Evolutionary conservation across 306 rosid species (phyloP).

Genomic region (Spatholobus suberectus): DNA sequence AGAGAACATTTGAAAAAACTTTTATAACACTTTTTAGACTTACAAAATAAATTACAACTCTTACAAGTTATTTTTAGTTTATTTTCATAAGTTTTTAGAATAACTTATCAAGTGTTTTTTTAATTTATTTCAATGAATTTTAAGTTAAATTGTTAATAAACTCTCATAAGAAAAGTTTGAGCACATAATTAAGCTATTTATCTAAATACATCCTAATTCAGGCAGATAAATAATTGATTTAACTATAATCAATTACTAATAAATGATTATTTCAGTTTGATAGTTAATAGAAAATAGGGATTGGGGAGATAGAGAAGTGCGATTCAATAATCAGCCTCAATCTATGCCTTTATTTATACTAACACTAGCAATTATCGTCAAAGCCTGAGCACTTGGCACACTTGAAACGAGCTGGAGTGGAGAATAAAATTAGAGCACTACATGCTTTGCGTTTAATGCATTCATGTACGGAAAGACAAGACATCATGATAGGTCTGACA

Average conservation of each 20-base stretch:
- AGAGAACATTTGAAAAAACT: neutral
- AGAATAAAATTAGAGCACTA: conserved; percentile 17
- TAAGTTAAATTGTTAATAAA: too few species aligned
- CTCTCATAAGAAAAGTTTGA: too few species aligned
- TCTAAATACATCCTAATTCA: neutral
- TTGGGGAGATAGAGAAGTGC: neutral
- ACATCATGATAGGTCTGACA: conserved; percentile 7
- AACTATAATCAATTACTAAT: neutral
- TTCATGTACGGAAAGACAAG: conserved; percentile 6
- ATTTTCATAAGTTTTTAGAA: neutral
- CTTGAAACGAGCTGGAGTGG: neutral
- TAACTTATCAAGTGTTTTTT: neutral
- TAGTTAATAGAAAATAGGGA: neutral
- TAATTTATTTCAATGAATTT: too few species aligned
- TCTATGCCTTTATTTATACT: neutral
- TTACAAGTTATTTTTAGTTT: neutral
- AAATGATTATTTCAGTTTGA: neutral
- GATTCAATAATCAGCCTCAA: conserved; percentile 1
- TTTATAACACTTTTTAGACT: neutral
- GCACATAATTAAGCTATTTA: neutral
- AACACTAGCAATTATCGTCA: neutral
- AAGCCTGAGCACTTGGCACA: neutral
- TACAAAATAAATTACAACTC: neutral
- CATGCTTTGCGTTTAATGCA: neutral
- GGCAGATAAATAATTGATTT: neutral